These are phyloP conservation scores for Teunomyces barrocoloradensis DNA, from an alignment of 805 yeast genomes.

Conservation along the genomic window DNA sequence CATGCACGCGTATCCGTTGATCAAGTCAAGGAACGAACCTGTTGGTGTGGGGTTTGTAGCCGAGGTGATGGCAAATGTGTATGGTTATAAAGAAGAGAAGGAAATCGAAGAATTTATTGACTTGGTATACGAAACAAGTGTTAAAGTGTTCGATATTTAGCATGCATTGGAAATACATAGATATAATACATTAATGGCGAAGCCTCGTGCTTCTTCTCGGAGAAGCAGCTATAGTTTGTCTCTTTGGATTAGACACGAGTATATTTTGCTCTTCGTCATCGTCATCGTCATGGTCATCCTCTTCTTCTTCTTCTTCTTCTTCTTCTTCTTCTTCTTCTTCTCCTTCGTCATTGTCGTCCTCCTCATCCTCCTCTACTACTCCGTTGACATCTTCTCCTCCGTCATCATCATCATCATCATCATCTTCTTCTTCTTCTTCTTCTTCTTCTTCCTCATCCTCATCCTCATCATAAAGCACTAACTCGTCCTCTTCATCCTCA, in stretches of 20 bases:
- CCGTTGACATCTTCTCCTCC: slow-evolving; percentile 5
- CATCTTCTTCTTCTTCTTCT: slow-evolving; percentile 10
- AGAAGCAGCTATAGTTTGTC: not conserved
- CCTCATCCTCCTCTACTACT: not conserved
- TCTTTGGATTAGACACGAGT: not conserved
- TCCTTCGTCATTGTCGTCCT: not conserved
- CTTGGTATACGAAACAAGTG: slow-evolving; percentile 32
- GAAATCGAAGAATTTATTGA: slow-evolving; percentile 36
- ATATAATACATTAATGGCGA: slow-evolving; percentile 2
- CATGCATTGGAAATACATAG: not conserved
- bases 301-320: not conserved
- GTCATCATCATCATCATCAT: slow-evolving; percentile 4
- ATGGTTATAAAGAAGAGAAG: slow-evolving; percentile 24
- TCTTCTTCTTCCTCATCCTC: slow-evolving; percentile 15
- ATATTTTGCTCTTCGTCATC: not conserved
- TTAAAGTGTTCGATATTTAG: slow-evolving; percentile 25
- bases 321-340: not conserved
- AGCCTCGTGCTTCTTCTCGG: slow-evolving; percentile 4
- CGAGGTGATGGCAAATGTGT: slow-evolving; percentile 36
- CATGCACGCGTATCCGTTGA: slow-evolving; percentile 43
- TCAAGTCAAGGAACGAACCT: slow-evolving; percentile 91
- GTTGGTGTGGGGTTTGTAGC: slow-evolving; percentile 82
- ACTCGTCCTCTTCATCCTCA: slow-evolving; percentile 13
- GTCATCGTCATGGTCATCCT: not conserved
- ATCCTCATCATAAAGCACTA: slow-evolving; percentile 12